Evolutionary conservation across 2,329 filamentous ascomycete genomes (phyloP), one percentile per base, ranked within the genome.

Genomic region (Cladosporium sp.): DNA sequence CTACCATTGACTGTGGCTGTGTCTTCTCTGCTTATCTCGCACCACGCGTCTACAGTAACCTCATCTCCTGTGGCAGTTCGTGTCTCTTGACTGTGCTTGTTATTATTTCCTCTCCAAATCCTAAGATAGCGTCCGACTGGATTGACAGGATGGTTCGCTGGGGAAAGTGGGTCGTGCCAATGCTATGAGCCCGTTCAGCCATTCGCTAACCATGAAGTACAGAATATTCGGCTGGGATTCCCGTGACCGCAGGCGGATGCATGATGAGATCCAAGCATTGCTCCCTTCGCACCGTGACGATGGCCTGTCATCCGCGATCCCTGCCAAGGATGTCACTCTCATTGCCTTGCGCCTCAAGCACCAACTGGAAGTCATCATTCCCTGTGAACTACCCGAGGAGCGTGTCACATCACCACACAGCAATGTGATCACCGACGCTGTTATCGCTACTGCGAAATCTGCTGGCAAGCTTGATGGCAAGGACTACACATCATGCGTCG

Each of bases 271-370:
- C 65, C 75, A 76, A 57, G 70, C 75, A 23, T 75, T 93, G 16
- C 85, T 93, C 2, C 89, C 90, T 1, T 82, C 81, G 16, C 85
- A 89, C 70, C 82, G 83, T 70, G 82, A 87, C 70, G 84, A 86
- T 14, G 76, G 82, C 0, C 80, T 89, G 52, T 79, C 87, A 50
- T 88, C 91, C 12, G 88, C 90, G 31, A 88, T 94, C 40, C 86
- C 91, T 1, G 84, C 93, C 14, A 83, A 85, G 67, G 90, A 95
- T 72, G 93, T 97, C 68, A 97, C 94, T 67, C 93, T 93, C 76
- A 85, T 96, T 65, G 94, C 93, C 29, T 85, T 99, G 18, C 91
- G 93, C 65, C 83, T 99, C 69, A 96, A 94, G 73, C 92, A 96
- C 76, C 88, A 97, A 71, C 88, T 99, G 72, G 93, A 97, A 78